Base-by-base conservation (phyloP, 2,329 filamentous ascomycete genomes). In the Nakataea oryzae region DNA sequence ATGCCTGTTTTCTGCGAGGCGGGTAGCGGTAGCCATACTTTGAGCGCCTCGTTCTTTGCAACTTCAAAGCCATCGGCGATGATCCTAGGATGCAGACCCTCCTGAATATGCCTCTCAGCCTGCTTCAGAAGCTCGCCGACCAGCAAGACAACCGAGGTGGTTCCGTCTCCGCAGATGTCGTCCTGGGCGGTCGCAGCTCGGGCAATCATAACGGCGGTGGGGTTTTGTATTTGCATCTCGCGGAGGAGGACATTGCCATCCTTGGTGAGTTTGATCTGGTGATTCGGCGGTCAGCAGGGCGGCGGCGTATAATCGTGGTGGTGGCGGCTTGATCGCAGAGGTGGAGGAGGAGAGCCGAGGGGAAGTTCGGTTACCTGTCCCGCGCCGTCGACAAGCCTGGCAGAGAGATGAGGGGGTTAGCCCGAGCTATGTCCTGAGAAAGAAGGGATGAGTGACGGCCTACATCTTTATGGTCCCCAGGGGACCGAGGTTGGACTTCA, bases 21-120 rank as follows among this genome's bases (percentile, higher is more conserved):
- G 17, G 34, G 21, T 26, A 50, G 2, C 21, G 4, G 13, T 12
- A 27, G 63, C 66, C 70, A 59, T 65, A 91, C 90, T 82, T 95
- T 96, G 47, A 99, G 79, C 24, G 95, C 84, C 78, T 97, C 95
- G 30, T 83, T 86, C 84, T 97, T 99, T 61, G 93, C 95, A 72
- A 97, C 89, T 75, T 99, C 95, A 72, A 96, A 99, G 13, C 95
- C 95, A 73, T 99, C 95, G 50, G 93, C 97, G 74, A 99, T 93
- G 67, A 99, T 92, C 70, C 95, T 85, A 59, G 95, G 95, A 77
- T 99, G 95, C 66, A 99, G 81, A n/a, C 95, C 95, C 77, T 99
- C 95, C 14, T 90, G 87, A 72, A 99, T 97, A 75, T 96, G 92
- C 75, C 95, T 86, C 75, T 97, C 90, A 64, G 95, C 95, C 80